A percentile compares a stretch with the other conserved stretches of the same genome.
These are phyloP conservation scores for Candida sp. DNA, from an alignment of 1,139 yeast genomes.

Conservation along the genomic window DNA sequence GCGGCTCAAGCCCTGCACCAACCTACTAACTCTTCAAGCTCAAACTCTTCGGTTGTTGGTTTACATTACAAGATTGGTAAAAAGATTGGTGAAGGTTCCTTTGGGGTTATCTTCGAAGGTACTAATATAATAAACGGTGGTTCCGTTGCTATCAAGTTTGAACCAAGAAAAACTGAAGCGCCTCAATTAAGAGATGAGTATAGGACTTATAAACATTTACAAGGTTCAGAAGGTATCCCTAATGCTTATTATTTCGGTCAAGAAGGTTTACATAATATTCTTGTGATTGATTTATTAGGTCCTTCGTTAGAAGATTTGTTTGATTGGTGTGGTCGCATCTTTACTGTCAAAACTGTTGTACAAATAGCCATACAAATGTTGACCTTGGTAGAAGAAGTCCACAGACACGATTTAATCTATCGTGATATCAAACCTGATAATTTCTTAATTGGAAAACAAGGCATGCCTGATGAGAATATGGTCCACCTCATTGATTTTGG, in stretches of 20 bases:
- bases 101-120: conserved; percentile 82
- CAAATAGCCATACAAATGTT: conserved; percentile 94
- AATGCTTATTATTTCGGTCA: conserved; percentile 96
- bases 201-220: conserved; percentile 84
- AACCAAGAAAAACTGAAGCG: conserved; percentile 94
- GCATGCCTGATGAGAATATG: conserved; percentile 44
- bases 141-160: conserved; percentile 75
- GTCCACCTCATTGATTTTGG: conserved; percentile 86
- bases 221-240: conserved; percentile 82
- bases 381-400: conserved; percentile 79
- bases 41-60: conserved; percentile 59
- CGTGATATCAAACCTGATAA: conserved; percentile 97
- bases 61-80: conserved; percentile 78
- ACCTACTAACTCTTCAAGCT: conserved; percentile 11
- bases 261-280: conserved; percentile 92
- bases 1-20: conserved; percentile 31
- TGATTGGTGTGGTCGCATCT: conserved; percentile 97
- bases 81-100: conserved; percentile 83
- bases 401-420: conserved; percentile 85
- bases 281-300: conserved; percentile 90
- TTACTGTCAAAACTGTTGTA: conserved; percentile 83
- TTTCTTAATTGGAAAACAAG: conserved; percentile 77
- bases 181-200: conserved; percentile 97
- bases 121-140: conserved; percentile 70
- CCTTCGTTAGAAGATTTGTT: conserved; percentile 95